Base-by-base conservation (phyloP, 2,329 filamentous ascomycete genomes). In the Penicillium psychrosexuale region DNA sequence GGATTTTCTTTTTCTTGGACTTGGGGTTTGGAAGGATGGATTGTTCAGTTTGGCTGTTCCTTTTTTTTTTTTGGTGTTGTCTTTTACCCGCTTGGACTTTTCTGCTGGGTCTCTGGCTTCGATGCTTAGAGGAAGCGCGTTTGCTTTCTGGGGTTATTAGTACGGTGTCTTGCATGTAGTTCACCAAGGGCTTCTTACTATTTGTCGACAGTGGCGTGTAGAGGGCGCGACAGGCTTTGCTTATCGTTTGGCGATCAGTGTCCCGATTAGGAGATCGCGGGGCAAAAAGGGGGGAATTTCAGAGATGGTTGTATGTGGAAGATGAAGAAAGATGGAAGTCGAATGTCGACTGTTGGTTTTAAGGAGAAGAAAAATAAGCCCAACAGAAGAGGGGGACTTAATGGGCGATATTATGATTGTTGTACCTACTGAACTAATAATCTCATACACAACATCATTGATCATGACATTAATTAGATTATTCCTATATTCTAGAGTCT, bases 181-280 rank as follows among this genome's bases (percentile, higher is more conserved):
- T 7, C 27, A 24, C 8, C 30, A 6, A 11, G 3, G 13, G 30
- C n/a, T 22, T 27, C 49, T 47, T 47, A 53, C 50, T 38, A 39
- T 47, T 31, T 31, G 19, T 51, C 39, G 49, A 40, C 44, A 27
- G 34, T 52, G 34, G 15, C 28, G 33, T 37, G 31, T 45, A 47
- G 47, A 37, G 39, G 19, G 31, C 47, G 52, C 40, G 52, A 44
- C 52, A 33, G 34, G 48, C 48, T 51, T 40, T 52, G 48, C 53
- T 45, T 55, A 55, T 46, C 38, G 53, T 39, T 38, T 27, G 53
- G 30, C 28, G 48, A 55, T 55, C 40, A 52, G 31, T 51, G 19
- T 34, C 39, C 39, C 22, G 36, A 45, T 56, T 40, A 45, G 51
- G 50, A 51, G 43, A 53, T 52, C 50, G 54, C 54, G 54, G 54